phyloP scores from a whole-genome alignment of 2,329 filamentous ascomycete species.

The Ophiocordyceps sinensis region DNA sequence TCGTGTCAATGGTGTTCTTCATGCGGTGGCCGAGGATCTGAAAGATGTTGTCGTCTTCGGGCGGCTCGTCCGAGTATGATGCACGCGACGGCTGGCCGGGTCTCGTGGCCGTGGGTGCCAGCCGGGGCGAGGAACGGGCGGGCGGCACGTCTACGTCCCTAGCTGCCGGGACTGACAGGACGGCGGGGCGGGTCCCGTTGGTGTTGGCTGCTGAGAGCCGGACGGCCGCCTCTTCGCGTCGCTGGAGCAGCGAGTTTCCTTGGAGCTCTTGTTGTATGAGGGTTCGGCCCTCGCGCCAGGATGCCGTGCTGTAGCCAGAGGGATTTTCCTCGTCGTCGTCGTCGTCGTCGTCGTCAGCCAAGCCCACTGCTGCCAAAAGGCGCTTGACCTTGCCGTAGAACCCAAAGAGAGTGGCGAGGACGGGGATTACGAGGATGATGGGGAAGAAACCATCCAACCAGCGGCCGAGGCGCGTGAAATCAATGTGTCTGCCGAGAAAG shows the following conservation, averaged over 20 bases:
- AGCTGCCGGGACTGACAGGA: slow-evolving; percentile 31
- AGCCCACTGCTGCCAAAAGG: slow-evolving; percentile 60
- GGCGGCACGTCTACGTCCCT: slow-evolving; percentile 24
- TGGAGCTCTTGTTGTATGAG: slow-evolving; percentile 78
- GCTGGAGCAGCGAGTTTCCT: slow-evolving; percentile 41
- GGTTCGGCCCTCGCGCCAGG: slow-evolving; percentile 83
- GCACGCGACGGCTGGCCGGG: slow-evolving; percentile 12
- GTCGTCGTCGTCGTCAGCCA: slow-evolving; percentile 56
- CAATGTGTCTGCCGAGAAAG: slow-evolving; percentile 72
- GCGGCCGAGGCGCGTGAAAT: slow-evolving; percentile 66
- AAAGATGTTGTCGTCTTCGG: slow-evolving; percentile 71
- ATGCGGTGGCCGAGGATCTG: slow-evolving; percentile 71
- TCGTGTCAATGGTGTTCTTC: slow-evolving; percentile 79
- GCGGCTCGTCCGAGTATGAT: slow-evolving; percentile 31
- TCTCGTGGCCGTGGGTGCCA: slow-evolving; percentile 2
- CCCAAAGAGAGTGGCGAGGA: slow-evolving; percentile 75
- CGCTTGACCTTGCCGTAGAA: slow-evolving; percentile 72
- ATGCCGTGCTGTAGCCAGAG: slow-evolving; percentile 57
- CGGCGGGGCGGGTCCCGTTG: slow-evolving; percentile 20
- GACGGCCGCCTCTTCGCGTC: slow-evolving; percentile 28
- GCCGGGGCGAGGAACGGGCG: slow-evolving; percentile 15
- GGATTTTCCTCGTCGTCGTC: slow-evolving; percentile 51
- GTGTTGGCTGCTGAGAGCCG: slow-evolving; percentile 14
- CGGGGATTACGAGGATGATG: slow-evolving; percentile 71
- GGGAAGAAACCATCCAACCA: slow-evolving; percentile 87